phyloP scores from a whole-genome alignment of 2,329 filamentous ascomycete species.

The Arthrobotrys pseudoclavata region DNA sequence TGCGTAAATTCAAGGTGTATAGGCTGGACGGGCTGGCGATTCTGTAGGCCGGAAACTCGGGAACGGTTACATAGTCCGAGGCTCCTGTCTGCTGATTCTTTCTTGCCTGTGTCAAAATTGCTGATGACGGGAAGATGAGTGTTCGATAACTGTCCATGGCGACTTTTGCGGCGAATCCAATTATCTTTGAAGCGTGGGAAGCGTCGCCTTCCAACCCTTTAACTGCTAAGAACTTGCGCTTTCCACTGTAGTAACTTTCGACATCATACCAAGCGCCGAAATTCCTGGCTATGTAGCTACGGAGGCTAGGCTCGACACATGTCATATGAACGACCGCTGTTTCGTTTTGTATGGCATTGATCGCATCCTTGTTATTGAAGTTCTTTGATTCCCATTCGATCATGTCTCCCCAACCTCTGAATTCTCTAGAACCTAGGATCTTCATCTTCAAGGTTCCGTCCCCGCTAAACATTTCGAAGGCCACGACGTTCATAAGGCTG shows the following conservation, averaged over 20 bases:
- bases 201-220: constrained; percentile 54
- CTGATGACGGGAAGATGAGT: constrained; percentile 55
- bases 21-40: constrained; percentile 46
- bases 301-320: constrained; percentile 46
- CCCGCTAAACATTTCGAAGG: constrained; percentile 52
- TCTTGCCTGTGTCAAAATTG: constrained; percentile 49
- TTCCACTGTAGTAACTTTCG: constrained; percentile 53
- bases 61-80: constrained; percentile 55
- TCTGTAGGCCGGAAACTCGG: constrained; percentile 48
- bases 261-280: constrained; percentile 54
- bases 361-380: constrained; percentile 48
- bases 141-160: constrained; percentile 47
- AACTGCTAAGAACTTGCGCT: constrained; percentile 46
- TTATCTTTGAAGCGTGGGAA: constrained; percentile 46
- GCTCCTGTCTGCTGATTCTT: constrained; percentile 50
- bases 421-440: constrained; percentile 13
- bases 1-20: constrained; percentile 26
- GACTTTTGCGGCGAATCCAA: constrained; percentile 55
- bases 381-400: constrained; percentile 47
- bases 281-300: constrained; percentile 51
- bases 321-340: constrained; percentile 43
- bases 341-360: constrained; percentile 38
- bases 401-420: constrained; percentile 51
- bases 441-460: constrained; percentile 38
- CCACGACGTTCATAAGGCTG: constrained; percentile 56